These are phyloP conservation scores for Cyberlindnera bimundalis DNA, from an alignment of 805 yeast genomes.

Conservation along the genomic window DNA sequence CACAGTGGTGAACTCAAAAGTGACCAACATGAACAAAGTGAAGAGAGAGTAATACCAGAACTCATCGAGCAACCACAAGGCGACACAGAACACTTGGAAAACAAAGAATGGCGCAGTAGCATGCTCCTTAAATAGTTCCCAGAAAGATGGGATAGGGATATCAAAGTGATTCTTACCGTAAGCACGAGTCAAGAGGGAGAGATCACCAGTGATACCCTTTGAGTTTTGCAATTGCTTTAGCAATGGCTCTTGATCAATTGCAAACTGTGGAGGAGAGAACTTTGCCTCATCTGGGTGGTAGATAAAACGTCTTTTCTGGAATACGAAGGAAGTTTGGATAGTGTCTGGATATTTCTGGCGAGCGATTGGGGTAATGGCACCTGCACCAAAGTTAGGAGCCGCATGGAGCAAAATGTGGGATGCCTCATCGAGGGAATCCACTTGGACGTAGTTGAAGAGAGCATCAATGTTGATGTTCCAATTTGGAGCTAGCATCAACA, in stretches of 20 bases:
- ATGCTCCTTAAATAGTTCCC: slow-evolving; percentile 91
- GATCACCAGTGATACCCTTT: slow-evolving; percentile 54
- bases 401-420: slow-evolving; percentile 73
- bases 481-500: slow-evolving; percentile 86
- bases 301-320: slow-evolving; percentile 89
- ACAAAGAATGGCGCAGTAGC: slow-evolving; percentile 98
- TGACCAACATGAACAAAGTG: slow-evolving; percentile 85
- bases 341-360: slow-evolving; percentile 55
- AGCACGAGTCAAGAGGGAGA: slow-evolving; percentile 46
- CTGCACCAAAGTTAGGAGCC: slow-evolving; percentile 79
- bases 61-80: slow-evolving; percentile 93
- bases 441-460: slow-evolving; percentile 61
- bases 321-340: slow-evolving; percentile 66
- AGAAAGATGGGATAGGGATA: slow-evolving; percentile 90
- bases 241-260: slow-evolving; percentile 53
- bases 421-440: slow-evolving; percentile 56
- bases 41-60: slow-evolving; percentile 94
- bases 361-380: slow-evolving; percentile 67
- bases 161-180: slow-evolving; percentile 90
- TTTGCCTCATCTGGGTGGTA: slow-evolving; percentile 48
- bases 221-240: slow-evolving; percentile 53
- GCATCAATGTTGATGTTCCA: slow-evolving; percentile 80
- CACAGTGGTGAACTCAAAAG: slow-evolving; percentile 92
- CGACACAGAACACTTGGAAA: slow-evolving; percentile 93
- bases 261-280: slow-evolving; percentile 80